These are phyloP conservation scores for Cladobotryum protrusum DNA, from an alignment of 2,329 filamentous ascomycete genomes.

Conservation along the genomic window DNA sequence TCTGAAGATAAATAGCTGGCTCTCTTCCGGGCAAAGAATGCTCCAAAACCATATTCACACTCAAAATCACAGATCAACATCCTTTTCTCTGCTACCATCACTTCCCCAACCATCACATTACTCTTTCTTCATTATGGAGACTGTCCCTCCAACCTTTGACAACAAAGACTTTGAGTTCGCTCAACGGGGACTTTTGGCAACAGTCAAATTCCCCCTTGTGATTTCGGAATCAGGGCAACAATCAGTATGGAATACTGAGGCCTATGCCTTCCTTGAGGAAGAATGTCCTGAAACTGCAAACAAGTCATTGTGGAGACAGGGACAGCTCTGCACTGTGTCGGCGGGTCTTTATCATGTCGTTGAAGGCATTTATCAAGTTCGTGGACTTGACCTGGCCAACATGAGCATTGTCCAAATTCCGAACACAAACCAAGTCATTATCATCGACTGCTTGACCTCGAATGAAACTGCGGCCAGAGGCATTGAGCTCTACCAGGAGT, in stretches of 20 bases:
- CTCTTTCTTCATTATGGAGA: no score
- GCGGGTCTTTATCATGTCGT: constrained; percentile 30
- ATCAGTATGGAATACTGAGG: constrained; percentile 23
- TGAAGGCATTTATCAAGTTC: constrained; percentile 33
- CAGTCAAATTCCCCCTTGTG: constrained; percentile 12
- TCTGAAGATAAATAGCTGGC: no score
- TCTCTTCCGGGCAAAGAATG: no score
- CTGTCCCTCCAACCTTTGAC: background rate
- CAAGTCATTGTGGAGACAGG: constrained; percentile 14
- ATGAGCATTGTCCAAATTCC: constrained; percentile 31
- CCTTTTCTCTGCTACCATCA: no score
- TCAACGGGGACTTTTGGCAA: constrained; percentile 11
- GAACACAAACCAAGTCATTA: constrained; percentile 28
- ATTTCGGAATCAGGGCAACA: background rate
- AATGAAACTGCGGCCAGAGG: constrained; percentile 29
- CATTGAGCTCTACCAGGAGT: constrained; percentile 27
- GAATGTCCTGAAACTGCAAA: constrained; percentile 12
- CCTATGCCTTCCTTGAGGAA: constrained; percentile 15
- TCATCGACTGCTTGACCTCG: constrained; percentile 33
- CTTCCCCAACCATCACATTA: no score
- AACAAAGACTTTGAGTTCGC: constrained; percentile 16
- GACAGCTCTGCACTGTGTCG: constrained; percentile 11
- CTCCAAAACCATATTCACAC: no score
- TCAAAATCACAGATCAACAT: no score
- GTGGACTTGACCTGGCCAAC: constrained; percentile 34